These are phyloP conservation scores for Debaryomyces psychrophilus DNA, from an alignment of 1,139 yeast species.

Conservation along the genomic window DNA sequence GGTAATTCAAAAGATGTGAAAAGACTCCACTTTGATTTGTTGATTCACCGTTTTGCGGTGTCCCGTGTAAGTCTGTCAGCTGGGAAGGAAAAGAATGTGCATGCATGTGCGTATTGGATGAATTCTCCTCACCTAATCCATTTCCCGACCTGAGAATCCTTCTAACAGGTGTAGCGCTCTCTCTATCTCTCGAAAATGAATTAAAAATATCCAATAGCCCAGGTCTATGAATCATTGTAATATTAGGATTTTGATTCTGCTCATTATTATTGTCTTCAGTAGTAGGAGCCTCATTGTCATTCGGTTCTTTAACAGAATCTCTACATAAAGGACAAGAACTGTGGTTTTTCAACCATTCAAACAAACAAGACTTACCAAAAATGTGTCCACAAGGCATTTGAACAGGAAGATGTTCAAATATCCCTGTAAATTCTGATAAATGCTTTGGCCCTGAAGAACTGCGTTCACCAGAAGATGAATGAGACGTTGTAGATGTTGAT, in stretches of 20 bases:
- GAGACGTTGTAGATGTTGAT: not conserved
- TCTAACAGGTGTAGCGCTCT: constrained; percentile 13
- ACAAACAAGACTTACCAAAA: constrained; percentile 74
- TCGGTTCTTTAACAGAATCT: constrained; percentile 44
- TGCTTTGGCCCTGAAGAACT: constrained; percentile 14
- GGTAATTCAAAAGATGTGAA: constrained; percentile 30
- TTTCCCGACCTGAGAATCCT: constrained; percentile 20
- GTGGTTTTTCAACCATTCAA: constrained; percentile 72
- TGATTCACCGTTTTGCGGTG: not conserved
- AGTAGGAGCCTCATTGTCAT: not conserved
- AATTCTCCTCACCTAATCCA: constrained; percentile 12
- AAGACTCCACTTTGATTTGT: constrained; percentile 19
- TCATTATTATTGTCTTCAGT: not conserved
- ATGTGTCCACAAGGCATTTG: constrained; percentile 80
- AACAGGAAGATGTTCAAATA: constrained; percentile 63
- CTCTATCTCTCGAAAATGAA: constrained; percentile 2
- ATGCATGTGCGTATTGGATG: constrained; percentile 1
- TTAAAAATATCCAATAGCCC: constrained; percentile 10
- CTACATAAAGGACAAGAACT: constrained; percentile 85
- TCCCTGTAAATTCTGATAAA: constrained; percentile 31
- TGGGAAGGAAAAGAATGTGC: constrained; percentile 5
- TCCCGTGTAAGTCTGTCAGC: not conserved
- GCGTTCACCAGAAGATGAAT: not conserved
- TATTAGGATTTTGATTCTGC: constrained; percentile 2
- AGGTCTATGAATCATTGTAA: constrained; percentile 11